phyloP scores from a whole-genome alignment of 1,284 basidiomycete species.

The Stygiomarasmius scandens region DNA sequence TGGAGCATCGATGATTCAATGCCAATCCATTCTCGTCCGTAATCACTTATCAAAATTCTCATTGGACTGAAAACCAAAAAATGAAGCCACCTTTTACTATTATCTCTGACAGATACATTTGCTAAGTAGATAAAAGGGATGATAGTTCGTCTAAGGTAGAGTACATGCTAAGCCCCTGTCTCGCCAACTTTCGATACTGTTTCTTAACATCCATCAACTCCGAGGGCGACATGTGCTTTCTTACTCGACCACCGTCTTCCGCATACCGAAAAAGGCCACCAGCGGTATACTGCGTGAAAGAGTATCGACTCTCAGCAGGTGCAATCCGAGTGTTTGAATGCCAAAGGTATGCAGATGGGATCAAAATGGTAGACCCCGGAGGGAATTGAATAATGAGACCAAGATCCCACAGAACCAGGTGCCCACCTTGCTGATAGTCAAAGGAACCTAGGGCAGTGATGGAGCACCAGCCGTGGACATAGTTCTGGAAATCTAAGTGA shows the following conservation, averaged over 20 bases:
- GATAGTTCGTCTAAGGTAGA: no score
- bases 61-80: no score
- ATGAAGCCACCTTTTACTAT: no score
- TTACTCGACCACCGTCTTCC: slow-evolving; percentile 4
- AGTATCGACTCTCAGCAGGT: slow-evolving; percentile 4
- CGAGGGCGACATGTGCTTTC: no score
- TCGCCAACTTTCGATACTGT: no score
- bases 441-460: slow-evolving; percentile 12
- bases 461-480: slow-evolving; percentile 13
- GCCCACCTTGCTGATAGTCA: slow-evolving; percentile 10
- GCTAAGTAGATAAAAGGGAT: no score
- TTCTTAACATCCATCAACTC: no score
- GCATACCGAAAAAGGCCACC: slow-evolving; percentile 13
- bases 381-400: slow-evolving; percentile 15
- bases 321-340: slow-evolving; percentile 11
- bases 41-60: no score
- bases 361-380: slow-evolving; percentile 13
- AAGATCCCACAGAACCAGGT: slow-evolving; percentile 16
- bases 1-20: no score
- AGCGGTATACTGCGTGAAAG: slow-evolving; percentile 13
- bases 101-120: no score
- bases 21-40: no score
- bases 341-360: slow-evolving; percentile 10
- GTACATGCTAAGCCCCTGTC: no score
- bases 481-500: slow-evolving; percentile 11